These are phyloP conservation scores for Phytophthora citrophthora DNA, from an alignment of 352 stramenopile species.

Conservation along the genomic window DNA sequence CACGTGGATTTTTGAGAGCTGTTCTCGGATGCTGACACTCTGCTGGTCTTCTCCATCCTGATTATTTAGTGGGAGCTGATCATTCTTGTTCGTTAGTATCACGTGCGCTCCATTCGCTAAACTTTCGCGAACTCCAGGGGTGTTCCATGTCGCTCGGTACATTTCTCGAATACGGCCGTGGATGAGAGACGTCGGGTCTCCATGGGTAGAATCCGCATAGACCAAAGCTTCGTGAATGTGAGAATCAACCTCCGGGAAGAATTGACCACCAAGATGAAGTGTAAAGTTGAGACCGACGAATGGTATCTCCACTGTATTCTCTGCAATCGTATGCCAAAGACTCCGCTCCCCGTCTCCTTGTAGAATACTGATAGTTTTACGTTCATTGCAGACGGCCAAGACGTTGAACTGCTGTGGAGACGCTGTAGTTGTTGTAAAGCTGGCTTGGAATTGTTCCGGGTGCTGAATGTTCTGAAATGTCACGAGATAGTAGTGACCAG, in stretches of 20 bases:
- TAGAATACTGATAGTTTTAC: conserved; percentile 1
- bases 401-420: conserved; percentile 46
- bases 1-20: conserved; percentile 39
- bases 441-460: conserved; percentile 39
- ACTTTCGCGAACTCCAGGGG: conserved; percentile 51
- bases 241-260: conserved; percentile 36
- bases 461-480: conserved; percentile 56
- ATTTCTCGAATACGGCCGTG: conserved; percentile 51
- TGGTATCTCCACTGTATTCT: conserved; percentile 34
- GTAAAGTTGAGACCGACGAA: conserved; percentile 55
- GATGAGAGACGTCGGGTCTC: conserved; percentile 7
- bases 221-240: conserved; percentile 40
- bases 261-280: conserved; percentile 61
- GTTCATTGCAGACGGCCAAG: conserved; percentile 44
- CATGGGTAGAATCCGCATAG: conserved; percentile 17
- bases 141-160: conserved; percentile 64
- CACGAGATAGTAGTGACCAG: conserved; percentile 67
- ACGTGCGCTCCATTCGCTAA: conserved; percentile 57
- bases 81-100: conserved; percentile 46
- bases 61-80: conserved; percentile 22
- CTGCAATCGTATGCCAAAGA: conserved; percentile 42
- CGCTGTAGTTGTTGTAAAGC: conserved; percentile 53
- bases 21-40: conserved; percentile 26
- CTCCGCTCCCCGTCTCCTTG: not conserved
- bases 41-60: conserved; percentile 24